Conservation (phyloP, 2,329 filamentous ascomycete genomes). For the Talaromyces sp. region DNA sequence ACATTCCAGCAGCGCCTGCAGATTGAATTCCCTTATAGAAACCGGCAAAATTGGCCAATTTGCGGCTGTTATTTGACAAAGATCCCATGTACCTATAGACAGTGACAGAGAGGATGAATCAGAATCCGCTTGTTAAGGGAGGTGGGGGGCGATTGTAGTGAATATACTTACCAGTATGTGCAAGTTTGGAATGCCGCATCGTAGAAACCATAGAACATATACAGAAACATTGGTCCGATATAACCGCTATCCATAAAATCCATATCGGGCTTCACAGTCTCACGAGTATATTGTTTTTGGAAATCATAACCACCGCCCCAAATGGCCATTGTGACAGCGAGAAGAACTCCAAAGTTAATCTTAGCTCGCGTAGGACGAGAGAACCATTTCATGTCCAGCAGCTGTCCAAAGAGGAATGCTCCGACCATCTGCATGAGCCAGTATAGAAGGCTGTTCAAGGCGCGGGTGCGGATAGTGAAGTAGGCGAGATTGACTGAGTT, state of each 20-base stretch:
- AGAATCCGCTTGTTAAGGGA: too few species aligned
- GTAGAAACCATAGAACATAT: conserved; percentile 87
- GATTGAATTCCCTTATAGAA: conserved; percentile 91
- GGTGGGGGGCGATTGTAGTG: too few species aligned
- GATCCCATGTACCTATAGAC: conserved; percentile 79
- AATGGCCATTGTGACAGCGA: conserved; percentile 71
- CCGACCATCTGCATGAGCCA: conserved; percentile 78
- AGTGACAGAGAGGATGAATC: too few species aligned
- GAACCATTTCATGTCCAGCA: conserved; percentile 64
- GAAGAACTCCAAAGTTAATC: conserved; percentile 62
- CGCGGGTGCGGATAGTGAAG: conserved; percentile 73
- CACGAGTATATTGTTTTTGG: conserved; percentile 64
- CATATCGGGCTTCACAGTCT: conserved; percentile 33
- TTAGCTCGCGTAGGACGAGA: conserved; percentile 70
- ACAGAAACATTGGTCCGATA: conserved; percentile 80
- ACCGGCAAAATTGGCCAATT: conserved; percentile 86
- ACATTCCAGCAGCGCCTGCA: conserved; percentile 70
- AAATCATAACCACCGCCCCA: conserved; percentile 85
- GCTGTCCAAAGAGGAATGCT: conserved; percentile 71
- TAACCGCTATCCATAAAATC: conserved; percentile 73
- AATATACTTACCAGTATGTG: conserved; percentile 72
- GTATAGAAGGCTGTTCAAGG: conserved; percentile 80
- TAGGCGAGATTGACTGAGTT: conserved; percentile 70
- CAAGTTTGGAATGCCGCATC: conserved; percentile 89
- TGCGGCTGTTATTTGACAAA: conserved; percentile 88